phyloP scores from a whole-genome alignment of 495 filamentous ascomycete genomes.

The Penicilliopsis zonata region DNA sequence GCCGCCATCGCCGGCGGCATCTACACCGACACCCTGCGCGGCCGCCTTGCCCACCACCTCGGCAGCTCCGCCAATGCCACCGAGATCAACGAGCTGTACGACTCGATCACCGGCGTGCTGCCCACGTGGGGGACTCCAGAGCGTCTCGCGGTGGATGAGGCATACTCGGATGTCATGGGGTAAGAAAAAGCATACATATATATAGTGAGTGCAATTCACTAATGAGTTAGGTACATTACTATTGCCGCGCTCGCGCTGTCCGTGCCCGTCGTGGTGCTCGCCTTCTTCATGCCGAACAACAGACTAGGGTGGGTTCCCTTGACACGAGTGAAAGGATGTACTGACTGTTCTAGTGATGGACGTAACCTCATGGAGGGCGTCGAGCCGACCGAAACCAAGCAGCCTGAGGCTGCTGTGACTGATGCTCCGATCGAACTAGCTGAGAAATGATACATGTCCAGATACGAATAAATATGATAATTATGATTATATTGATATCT shows the following conservation, averaged over 20 bases:
- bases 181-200: neutral
- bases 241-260: neutral
- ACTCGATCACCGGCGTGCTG: conserved; percentile 29
- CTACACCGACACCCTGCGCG: conserved; percentile 29
- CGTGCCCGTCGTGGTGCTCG: neutral
- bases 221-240: neutral
- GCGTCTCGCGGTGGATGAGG: conserved; percentile 25
- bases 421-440: no score
- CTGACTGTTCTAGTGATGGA: no score
- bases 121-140: conserved; percentile 30
- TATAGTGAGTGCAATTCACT: neutral
- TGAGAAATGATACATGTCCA: no score
- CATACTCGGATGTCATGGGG: conserved; percentile 22
- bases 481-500: no score
- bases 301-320: neutral
- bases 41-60: conserved; percentile 17
- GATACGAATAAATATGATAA: no score
- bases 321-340: no score
- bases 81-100: conserved; percentile 20
- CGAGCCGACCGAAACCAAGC: no score
- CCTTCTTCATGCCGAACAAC: neutral
- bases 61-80: conserved; percentile 15
- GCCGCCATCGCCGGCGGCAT: conserved; percentile 36
- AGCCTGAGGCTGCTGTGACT: no score
- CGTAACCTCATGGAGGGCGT: no score